These are phyloP conservation scores for Colletotrichum shisoi DNA, from an alignment of 2,329 filamentous ascomycete genomes.

Conservation along the genomic window DNA sequence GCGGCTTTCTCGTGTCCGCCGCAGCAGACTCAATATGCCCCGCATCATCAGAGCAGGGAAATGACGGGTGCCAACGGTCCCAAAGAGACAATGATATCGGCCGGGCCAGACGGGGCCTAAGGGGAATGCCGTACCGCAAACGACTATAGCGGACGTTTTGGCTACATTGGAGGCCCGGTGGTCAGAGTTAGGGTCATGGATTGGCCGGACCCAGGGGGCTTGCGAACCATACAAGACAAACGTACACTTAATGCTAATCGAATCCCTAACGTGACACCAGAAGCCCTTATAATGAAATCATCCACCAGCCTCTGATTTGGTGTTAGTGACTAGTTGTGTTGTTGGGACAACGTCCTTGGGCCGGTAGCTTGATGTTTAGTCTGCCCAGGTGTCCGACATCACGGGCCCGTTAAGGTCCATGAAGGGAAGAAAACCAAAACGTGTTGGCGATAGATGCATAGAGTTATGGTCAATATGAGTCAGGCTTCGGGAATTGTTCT, in stretches of 20 bases:
- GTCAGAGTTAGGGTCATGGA: too few relatives aligned
- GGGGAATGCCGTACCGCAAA: neutral
- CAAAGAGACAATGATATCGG: neutral
- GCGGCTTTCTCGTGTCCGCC: conserved; percentile 10
- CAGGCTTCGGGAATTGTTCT: too few relatives aligned
- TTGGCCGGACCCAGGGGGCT: too few relatives aligned
- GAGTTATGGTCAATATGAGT: too few relatives aligned
- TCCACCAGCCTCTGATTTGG: neutral
- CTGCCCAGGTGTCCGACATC: neutral
- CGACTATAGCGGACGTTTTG: neutral
- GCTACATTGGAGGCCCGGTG: neutral
- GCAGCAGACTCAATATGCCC: conserved; percentile 3
- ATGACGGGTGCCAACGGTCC: neutral
- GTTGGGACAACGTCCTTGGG: neutral
- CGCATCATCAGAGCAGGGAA: conserved; percentile 1
- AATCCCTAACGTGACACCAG: too few relatives aligned
- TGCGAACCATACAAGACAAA: neutral
- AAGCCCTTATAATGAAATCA: too few relatives aligned
- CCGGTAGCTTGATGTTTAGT: neutral
- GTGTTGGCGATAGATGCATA: neutral
- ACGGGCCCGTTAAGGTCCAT: too few relatives aligned
- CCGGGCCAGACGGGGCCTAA: conserved; percentile 3
- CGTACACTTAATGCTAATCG: neutral
- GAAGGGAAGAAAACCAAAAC: neutral
- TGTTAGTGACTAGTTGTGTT: too few relatives aligned